phyloP scores from a whole-genome alignment of 225 moss, liverwort and hornwort genomes.

The Bryoerythrophyllum caledonicum region DNA sequence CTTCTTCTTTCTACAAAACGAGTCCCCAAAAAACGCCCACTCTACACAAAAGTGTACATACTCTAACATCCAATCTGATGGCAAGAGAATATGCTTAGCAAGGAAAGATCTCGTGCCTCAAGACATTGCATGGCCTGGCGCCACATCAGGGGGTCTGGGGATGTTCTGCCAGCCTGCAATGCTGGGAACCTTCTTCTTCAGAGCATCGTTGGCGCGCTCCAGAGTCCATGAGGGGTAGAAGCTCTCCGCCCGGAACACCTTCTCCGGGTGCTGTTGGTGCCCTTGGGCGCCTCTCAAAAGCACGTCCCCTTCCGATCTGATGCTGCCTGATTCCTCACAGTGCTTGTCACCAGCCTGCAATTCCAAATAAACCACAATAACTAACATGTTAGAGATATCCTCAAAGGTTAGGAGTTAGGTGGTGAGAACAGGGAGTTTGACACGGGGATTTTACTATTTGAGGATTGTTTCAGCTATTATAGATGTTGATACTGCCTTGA shows the following conservation, averaged over 20 bases:
- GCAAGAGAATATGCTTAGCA: constrained; percentile 13
- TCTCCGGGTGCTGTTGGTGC: constrained; percentile 45
- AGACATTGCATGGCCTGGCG: constrained; percentile 28
- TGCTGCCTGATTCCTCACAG: constrained; percentile 56
- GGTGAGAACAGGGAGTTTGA: too few species aligned
- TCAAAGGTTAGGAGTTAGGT: too few species aligned
- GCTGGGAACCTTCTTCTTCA: constrained; percentile 69
- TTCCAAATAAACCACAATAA: too few species aligned
- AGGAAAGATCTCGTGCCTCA: constrained; percentile 5
- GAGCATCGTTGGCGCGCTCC: constrained; percentile 66
- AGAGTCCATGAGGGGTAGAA: constrained; percentile 87
- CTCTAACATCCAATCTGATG: not conserved
- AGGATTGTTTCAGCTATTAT: too few species aligned
- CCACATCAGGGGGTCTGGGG: constrained; percentile 52
- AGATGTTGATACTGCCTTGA: too few species aligned
- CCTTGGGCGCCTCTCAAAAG: constrained; percentile 83
- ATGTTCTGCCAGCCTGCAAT: constrained; percentile 88
- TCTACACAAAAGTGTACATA: constrained; percentile 19
- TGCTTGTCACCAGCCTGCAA: constrained; percentile 77
- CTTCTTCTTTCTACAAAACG: too few species aligned
- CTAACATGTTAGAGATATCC: too few species aligned
- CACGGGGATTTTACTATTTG: too few species aligned
- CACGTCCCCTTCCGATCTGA: constrained; percentile 83
- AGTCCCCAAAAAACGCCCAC: constrained; percentile 8
- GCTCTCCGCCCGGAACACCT: constrained; percentile 72